Percentiles rank a stretch among this genome's conserved stretches.
Conservation (phyloP, 2,329 filamentous ascomycete genomes). For the Epichloe brachyelytri region DNA sequence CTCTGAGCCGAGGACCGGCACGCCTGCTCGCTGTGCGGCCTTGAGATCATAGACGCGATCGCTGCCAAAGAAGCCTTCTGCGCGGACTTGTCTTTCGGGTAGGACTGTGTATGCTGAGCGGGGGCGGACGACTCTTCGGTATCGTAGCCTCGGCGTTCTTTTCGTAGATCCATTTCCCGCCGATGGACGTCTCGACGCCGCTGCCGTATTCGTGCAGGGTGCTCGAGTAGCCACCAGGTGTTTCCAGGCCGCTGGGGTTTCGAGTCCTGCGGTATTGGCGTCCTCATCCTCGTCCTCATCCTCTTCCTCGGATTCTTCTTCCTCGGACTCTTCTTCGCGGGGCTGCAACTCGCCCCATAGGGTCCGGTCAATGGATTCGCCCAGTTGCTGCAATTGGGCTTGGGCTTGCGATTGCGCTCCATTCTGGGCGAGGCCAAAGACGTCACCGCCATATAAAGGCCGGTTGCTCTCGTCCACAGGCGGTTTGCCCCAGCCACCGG, state of each 20-base stretch:
- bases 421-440: conserved; percentile 62
- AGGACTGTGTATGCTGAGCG: conserved; percentile 81
- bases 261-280: conserved; percentile 50
- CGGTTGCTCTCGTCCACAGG: conserved; percentile 88
- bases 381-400: conserved; percentile 29
- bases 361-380: conserved; percentile 73
- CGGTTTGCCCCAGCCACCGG: conserved; percentile 91
- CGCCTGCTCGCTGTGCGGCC: conserved; percentile 30
- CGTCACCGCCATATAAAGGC: conserved; percentile 85
- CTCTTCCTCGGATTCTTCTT: conserved; percentile 35
- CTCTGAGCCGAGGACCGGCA: conserved; percentile 69
- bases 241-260: conserved; percentile 68
- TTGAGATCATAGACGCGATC: conserved; percentile 87
- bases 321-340: conserved; percentile 60
- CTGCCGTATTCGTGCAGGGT: conserved; percentile 67
- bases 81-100: conserved; percentile 72
- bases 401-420: conserved; percentile 26
- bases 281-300: conserved; percentile 36
- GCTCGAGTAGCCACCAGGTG: conserved; percentile 68
- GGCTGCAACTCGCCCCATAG: conserved; percentile 89
- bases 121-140: conserved; percentile 65
- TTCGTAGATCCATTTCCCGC: conserved; percentile 87
- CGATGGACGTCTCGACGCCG: conserved; percentile 58
- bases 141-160: conserved; percentile 67
- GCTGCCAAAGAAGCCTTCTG: conserved; percentile 91